phyloP scores from a whole-genome alignment of 768 basidiomycete genomes.

The Podaxis sp. region DNA sequence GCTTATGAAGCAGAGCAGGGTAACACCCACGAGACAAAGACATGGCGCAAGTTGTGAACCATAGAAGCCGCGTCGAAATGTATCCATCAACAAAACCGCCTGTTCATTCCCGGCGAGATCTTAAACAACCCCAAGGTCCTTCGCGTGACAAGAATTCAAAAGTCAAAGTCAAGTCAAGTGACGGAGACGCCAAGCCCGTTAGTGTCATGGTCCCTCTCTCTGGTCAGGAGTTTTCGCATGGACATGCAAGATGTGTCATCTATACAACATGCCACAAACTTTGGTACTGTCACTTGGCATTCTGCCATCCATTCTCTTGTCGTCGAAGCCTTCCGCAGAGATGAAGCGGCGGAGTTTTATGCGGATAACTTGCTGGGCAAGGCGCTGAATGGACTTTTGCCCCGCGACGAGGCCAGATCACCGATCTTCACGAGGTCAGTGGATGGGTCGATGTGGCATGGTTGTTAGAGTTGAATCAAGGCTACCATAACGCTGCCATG shows the following conservation, averaged over 20 bases:
- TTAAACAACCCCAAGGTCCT: background rate
- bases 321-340: slow-evolving; percentile 18
- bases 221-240: slow-evolving; percentile 2
- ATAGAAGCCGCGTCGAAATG: too few species aligned
- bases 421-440: slow-evolving; percentile 6
- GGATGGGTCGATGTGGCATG: slow-evolving; percentile 21
- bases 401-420: slow-evolving; percentile 18
- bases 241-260: slow-evolving; percentile 14
- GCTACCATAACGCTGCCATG: slow-evolving; percentile 15
- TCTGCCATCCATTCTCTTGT: slow-evolving; percentile 18
- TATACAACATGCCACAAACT: slow-evolving; percentile 13
- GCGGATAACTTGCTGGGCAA: slow-evolving; percentile 19
- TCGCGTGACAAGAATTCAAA: background rate
- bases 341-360: slow-evolving; percentile 9
- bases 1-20: too few species aligned
- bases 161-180: background rate
- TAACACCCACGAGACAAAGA: too few species aligned
- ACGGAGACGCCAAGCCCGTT: background rate
- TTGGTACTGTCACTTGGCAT: slow-evolving; percentile 16
- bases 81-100: background rate
- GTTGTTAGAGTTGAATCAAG: slow-evolving; percentile 19
- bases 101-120: slow-evolving; percentile 1
- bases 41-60: too few species aligned
- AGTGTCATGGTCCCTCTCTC: background rate
- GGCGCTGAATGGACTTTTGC: slow-evolving; percentile 21